These are phyloP conservation scores for Cryptococcus wingfieldii DNA, from an alignment of 1,284 basidiomycete species.

Conservation along the genomic window DNA sequence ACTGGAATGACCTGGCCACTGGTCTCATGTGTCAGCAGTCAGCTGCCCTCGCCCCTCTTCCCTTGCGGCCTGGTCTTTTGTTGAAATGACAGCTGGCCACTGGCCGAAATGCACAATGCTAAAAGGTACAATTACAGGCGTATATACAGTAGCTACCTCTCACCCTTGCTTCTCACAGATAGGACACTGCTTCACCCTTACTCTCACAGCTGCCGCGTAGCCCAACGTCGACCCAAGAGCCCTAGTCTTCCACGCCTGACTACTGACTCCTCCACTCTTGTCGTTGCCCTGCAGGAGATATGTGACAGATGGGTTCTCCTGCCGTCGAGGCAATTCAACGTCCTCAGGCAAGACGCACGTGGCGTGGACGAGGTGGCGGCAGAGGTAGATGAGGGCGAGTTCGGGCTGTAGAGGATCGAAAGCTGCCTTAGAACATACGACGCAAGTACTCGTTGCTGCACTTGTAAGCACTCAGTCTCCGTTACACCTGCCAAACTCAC, in stretches of 20 bases:
- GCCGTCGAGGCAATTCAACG: constrained; percentile 38
- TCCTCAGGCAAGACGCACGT: constrained; percentile 53
- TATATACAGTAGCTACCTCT: neutral
- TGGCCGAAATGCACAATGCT: neutral
- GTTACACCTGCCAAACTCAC: constrained; percentile 51
- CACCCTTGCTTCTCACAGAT: constrained; percentile 54
- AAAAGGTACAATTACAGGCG: neutral
- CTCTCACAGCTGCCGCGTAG: constrained; percentile 65
- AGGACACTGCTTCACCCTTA: constrained; percentile 67
- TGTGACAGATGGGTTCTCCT: constrained; percentile 46
- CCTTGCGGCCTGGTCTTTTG: neutral
- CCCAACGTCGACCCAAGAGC: constrained; percentile 41
- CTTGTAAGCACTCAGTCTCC: neutral
- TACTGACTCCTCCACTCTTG: constrained; percentile 47
- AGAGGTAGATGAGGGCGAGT: constrained; percentile 67
- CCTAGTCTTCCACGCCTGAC: constrained; percentile 58
- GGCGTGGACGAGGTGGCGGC: constrained; percentile 79
- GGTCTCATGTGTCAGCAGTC: no score
- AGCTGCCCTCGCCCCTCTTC: no score
- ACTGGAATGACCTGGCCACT: no score
- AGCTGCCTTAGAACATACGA: constrained; percentile 60
- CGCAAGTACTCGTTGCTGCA: constrained; percentile 61
- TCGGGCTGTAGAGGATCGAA: constrained; percentile 52
- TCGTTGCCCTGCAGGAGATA: constrained; percentile 64
- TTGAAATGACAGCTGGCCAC: neutral